A percentile compares a stretch with the other conserved stretches of the same genome.
These are phyloP conservation scores for Lactifluus piperatus DNA, from an alignment of 768 basidiomycete genomes.

Conservation along the genomic window DNA sequence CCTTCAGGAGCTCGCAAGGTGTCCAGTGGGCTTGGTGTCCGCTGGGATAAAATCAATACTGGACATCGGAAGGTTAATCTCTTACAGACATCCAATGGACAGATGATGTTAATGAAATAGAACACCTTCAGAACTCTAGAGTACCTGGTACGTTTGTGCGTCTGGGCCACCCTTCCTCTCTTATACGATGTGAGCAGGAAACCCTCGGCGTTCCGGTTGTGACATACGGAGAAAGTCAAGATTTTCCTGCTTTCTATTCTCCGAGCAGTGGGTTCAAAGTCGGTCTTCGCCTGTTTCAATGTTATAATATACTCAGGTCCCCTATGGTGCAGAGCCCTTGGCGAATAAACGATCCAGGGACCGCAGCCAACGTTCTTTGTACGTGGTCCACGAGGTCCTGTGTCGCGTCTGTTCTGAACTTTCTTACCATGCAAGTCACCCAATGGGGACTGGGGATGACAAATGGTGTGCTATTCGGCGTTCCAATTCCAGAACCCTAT, in stretches of 20 bases:
- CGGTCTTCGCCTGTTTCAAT: conserved; percentile 8
- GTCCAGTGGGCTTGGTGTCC: conserved; percentile 86
- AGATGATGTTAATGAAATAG: not conserved
- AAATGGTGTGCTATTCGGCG: conserved; percentile 76
- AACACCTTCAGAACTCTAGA: conserved; percentile 55
- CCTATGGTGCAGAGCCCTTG: conserved; percentile 58
- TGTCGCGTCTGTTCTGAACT: not conserved
- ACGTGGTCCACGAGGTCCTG: conserved; percentile 22
- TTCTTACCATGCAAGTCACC: conserved; percentile 39
- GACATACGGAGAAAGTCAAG: conserved; percentile 60
- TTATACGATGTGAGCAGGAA: conserved; percentile 47
- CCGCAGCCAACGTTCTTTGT: conserved; percentile 75
- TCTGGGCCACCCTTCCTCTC: not conserved
- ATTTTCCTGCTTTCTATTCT: conserved; percentile 94
- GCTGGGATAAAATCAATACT: conserved; percentile 93
- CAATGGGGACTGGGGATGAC: conserved; percentile 63
- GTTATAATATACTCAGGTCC: not conserved
- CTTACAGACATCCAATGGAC: not conserved
- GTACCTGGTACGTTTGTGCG: conserved; percentile 46
- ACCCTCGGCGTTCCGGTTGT: conserved; percentile 90
- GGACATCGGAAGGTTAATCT: conserved; percentile 69
- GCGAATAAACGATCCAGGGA: conserved; percentile 49
- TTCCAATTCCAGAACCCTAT: conserved; percentile 79
- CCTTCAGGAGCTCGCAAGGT: conserved; percentile 78
- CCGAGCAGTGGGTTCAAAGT: conserved; percentile 77